A percentile compares a stretch with the other conserved stretches of the same genome.
Evolutionary conservation across 345 rosid species (phyloP).

Genomic region (Hypericum perforatum): DNA sequence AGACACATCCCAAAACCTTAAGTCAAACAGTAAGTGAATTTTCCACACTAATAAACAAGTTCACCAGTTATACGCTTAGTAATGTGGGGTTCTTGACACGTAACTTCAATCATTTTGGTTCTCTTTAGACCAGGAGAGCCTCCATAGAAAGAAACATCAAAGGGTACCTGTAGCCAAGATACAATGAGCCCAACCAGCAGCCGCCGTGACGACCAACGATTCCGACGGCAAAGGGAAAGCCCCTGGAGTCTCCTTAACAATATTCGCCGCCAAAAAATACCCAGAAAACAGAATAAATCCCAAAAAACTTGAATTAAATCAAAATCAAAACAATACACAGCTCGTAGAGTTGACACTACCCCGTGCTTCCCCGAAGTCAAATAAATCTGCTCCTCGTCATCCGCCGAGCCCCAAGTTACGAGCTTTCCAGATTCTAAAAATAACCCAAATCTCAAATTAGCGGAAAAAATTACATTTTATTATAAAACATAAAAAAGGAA

Average conservation of each 20-base stretch:
- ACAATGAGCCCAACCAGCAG: conserved; percentile 89
- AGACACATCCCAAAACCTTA: too few relatives aligned
- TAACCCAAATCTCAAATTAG: background rate
- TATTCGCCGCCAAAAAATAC: conserved; percentile 7
- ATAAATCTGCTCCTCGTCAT: conserved; percentile 69
- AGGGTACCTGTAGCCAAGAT: conserved; percentile 51
- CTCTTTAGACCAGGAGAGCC: too few relatives aligned
- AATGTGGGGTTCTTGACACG: too few relatives aligned
- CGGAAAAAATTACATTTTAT: background rate
- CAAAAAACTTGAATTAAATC: conserved; percentile 14
- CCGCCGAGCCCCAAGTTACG: conserved; percentile 71
- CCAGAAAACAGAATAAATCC: conserved; percentile 1
- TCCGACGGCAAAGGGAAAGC: conserved; percentile 56
- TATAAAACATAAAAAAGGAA: background rate
- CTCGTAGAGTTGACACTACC: conserved; percentile 33
- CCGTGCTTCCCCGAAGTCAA: conserved; percentile 71
- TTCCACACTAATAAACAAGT: too few relatives aligned
- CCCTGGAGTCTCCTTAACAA: conserved; percentile 68
- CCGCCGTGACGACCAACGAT: conserved; percentile 44
- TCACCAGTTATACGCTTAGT: too few relatives aligned
- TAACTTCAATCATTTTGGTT: too few relatives aligned
- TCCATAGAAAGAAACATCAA: too few relatives aligned
- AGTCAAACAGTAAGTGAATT: too few relatives aligned
- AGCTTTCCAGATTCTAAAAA: conserved; percentile 57
- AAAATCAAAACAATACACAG: conserved; percentile 1